Base-by-base conservation (phyloP, 106 monocot genomes). In the Cymbidium sinense region DNA sequence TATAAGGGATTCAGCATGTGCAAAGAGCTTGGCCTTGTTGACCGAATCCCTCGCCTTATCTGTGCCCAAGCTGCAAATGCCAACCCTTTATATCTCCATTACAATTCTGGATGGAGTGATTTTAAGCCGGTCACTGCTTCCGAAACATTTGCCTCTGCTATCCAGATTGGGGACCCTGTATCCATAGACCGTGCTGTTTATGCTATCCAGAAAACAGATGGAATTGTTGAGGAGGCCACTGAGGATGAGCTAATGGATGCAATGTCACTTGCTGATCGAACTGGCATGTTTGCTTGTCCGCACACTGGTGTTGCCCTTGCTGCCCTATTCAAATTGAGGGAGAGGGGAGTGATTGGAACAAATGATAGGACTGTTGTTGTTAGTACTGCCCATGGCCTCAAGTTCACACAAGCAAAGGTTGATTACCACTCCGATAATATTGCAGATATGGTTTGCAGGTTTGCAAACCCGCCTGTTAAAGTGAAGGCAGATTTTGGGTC, bases 201-300 rank as follows among this genome's bases (percentile, higher is more conserved):
- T 36, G 93, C 96, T 0, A 41, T 96, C 7, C 47, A 73, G 17
- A 29, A 77, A 8, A 93, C 96, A 0, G 34, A 93, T 71, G 96
- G 96, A 20, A 89, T 96, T 23, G 96, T 96, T 0, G 96, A 93
- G 87, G 96, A 96, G 86, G 96, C 96, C 4, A 91, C 96, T 0
- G 96, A 96, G 79, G 96, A 96, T 80, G 96, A 96, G 81, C 76
- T 96, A 62, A 96, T 96, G 96, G 83, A 96, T 64, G 93, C 96
- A 36, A 93, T 86, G 89, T 81, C 93, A 0, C 86, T 85, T 39
- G 96, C 96, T 0, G 96, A 96, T 75, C 86, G 77, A 25, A 88
- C 93, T 0, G 96, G 96, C 12, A 96, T 96, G 96, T 96, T 96
- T 70, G 86, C 93, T 23, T 96, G 96, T 77, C 96, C 96, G 0